Evolutionary conservation across 176 grass and related monocot species (phyloP), one percentile per base, ranked within the genome.

Genomic region (Lolium rigidum): DNA sequence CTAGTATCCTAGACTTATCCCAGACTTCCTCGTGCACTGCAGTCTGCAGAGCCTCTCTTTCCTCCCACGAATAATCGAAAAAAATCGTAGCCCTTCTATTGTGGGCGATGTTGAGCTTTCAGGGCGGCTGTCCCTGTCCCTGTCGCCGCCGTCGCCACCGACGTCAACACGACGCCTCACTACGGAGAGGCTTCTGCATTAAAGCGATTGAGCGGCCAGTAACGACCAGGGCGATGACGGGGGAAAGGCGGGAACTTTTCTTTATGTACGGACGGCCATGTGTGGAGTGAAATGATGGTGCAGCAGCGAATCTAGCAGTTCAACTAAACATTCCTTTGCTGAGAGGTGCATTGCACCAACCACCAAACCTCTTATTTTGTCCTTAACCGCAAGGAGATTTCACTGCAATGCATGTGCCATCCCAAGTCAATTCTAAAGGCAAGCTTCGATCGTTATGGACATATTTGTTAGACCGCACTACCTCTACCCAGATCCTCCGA

Each of bases 281-380:
- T 69, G 25, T 39, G 79, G 39, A 70, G 47, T 35, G 9, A 8
- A 57, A 38, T 13, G 68, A 49, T 16, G 43, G 43, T 43, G 25
- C 64, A 70, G 28, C 28, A 50, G 59, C 48, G 59, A 81, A 88
- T 91, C 85, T 76, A 87, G 43, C 76, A 70, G 61, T 88, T 91
- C 18, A 80, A 22, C 9, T 43, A 77, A 91, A 87, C 85, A 91
- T 91, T 88, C 85, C 77, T 17, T 76, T 68, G n/a, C 76, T 80
- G 81, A 76, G 3, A 83, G 7, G 21, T 22, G 44, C 57, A 78
- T 83, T 51, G 79, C 73, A 77, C 77, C 84, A 79, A 56, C 54
- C 54, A 56, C 54, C 54, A 20, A 56, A 56, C 54, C 16, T 56
- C 54, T 20, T 55, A 17, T 56, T 18, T 18, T 20, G 17, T 56